Evolutionary conservation across 1,284 basidiomycete genomes (phyloP).

Genomic region (Macrocybe sp.): DNA sequence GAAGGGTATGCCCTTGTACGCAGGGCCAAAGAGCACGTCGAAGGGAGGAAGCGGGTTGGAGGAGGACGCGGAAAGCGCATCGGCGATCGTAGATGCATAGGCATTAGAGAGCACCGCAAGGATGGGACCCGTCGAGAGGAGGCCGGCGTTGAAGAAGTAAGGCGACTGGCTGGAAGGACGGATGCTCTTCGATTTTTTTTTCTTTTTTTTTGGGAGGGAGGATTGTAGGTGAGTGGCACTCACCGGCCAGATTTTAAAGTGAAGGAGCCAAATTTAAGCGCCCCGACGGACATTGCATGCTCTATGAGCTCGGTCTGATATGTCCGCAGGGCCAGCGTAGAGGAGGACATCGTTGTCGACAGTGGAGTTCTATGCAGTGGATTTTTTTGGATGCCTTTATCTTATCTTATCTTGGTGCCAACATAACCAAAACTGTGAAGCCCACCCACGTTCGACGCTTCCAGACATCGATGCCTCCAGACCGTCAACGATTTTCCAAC

Average conservation of each 20-base stretch:
- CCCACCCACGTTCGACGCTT: neutral
- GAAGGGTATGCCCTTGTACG: conserved; percentile 97
- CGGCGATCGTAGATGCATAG: conserved; percentile 77
- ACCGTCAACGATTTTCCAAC: neutral
- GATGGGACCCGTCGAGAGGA: conserved; percentile 82
- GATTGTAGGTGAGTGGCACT: conserved; percentile 20
- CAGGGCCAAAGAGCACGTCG: conserved; percentile 93
- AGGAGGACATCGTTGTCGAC: conserved; percentile 7
- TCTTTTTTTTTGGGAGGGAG: neutral
- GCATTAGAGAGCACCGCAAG: conserved; percentile 81
- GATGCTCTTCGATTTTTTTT: conserved; percentile 4
- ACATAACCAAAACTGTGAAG: too few relatives aligned
- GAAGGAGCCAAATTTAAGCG: conserved; percentile 88
- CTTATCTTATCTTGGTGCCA: neutral
- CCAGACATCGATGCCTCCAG: too few relatives aligned
- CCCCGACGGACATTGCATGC: conserved; percentile 49
- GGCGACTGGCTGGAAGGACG: conserved; percentile 65
- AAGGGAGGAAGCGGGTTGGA: conserved; percentile 57
- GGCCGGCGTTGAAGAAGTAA: conserved; percentile 96
- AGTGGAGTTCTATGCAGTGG: neutral
- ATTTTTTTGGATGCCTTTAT: neutral
- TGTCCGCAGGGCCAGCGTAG: conserved; percentile 8
- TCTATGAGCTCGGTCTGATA: conserved; percentile 37
- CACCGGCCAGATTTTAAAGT: conserved; percentile 93
- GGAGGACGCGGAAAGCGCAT: conserved; percentile 33